Evolutionary conservation across 352 stramenopile species (phyloP).

Genomic region (Phytophthora rubi): DNA sequence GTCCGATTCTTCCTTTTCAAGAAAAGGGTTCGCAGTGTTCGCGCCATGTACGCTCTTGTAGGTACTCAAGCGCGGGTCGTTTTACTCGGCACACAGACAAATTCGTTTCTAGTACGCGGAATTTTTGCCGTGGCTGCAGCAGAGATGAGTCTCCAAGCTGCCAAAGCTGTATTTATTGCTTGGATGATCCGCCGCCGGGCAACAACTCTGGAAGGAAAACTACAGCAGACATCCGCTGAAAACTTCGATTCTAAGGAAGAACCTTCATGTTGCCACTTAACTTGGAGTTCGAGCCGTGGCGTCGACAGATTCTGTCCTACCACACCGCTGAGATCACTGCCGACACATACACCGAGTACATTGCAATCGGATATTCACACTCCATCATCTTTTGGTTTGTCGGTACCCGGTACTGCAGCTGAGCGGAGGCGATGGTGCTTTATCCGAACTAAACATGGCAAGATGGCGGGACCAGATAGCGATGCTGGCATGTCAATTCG

Average conservation of each 20-base stretch:
- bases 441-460: neutral
- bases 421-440: neutral
- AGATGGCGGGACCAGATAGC: slow-evolving; percentile 7
- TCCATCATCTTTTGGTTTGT: neutral
- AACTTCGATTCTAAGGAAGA: neutral
- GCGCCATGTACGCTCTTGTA: slow-evolving; percentile 6
- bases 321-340: neutral
- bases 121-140: neutral
- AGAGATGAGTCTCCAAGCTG: neutral
- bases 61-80: neutral
- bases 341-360: neutral
- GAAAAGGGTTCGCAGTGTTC: slow-evolving; percentile 23
- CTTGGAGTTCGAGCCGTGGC: neutral
- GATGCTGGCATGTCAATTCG: slow-evolving; percentile 22
- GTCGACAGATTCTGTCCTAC: slow-evolving; percentile 1
- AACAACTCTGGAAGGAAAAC: neutral
- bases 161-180: neutral
- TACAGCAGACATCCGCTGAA: neutral
- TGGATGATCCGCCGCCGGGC: neutral
- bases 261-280: neutral
- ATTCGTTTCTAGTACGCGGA: neutral
- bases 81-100: neutral
- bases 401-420: neutral
- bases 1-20: neutral
- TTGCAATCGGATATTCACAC: neutral